Evolutionary conservation across 257 asterid genomes (phyloP), one percentile per base, ranked within the genome.

Genomic region (Plantago elongata): DNA sequence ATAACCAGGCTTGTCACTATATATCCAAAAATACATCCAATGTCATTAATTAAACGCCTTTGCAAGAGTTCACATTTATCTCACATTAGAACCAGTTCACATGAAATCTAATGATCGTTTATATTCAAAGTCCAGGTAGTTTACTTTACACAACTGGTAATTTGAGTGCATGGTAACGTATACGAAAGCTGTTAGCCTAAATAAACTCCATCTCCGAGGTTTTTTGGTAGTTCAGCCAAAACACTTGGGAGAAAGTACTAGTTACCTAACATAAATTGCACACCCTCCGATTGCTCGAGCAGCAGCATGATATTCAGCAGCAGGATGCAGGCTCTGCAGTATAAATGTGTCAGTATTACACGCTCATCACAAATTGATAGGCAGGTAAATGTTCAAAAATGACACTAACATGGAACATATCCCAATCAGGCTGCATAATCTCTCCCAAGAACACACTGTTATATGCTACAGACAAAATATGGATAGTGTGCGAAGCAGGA

Each of bases 391-490:
- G 5, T 34, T 48, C 38, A 59, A 22, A 37, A 60, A 18, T 55
- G 27, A 22, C 1, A 77, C 96, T 78, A 71, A 92, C 99, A 16
- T 92, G 99, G 73, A 92, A 92, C 94, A 85, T 92, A 76, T 92
- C 98, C 98, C 98, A 92, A 68, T 92, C 98, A 38, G 96, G 89
- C 55, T 90, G 95, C 95, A 85, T 85, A 54, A 88, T 85, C 50
- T 90, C 98, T 69, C 96, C 98, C 54, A 90, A 80, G 79, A 90
- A 90, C 4, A 88, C 18, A 0, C 96, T 80, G 64, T 90, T 90
- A 68, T 90, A 90, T 66, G 96, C 95, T 44, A 90, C 98, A 0
- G 95, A 82, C 7, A 96, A 80, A 29, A 90, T 90, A 57, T 90
- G 98, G 60, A 90, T 88, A 54, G 98, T 90, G 45, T 85, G 92